Percentiles rank a stretch among this genome's conserved stretches.
These are phyloP conservation scores for Mangifera indica DNA, from an alignment of 345 rosid genomes.

Conservation along the genomic window DNA sequence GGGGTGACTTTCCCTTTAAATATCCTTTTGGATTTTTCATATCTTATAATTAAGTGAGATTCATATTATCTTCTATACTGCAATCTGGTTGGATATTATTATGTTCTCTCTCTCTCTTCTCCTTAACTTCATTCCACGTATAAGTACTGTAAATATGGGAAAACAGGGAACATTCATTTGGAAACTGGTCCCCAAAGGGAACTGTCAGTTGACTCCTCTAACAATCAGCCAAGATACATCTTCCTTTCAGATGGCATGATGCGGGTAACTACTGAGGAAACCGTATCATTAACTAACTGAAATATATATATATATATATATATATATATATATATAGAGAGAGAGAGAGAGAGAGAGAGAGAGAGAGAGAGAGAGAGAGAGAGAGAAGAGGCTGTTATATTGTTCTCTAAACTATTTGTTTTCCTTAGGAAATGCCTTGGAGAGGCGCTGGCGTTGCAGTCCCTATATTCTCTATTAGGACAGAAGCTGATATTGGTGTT, in stretches of 20 bases:
- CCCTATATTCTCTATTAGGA: conserved; percentile 90
- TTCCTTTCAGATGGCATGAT: conserved; percentile 90
- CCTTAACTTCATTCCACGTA: conserved; percentile 70
- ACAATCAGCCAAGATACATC: conserved; percentile 45
- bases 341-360: too few relatives aligned
- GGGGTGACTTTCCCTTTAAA: conserved; percentile 72
- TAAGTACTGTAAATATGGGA: conserved; percentile 69
- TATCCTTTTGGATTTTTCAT: conserved; percentile 54
- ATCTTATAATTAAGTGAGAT: conserved; percentile 13
- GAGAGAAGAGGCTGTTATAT: neutral
- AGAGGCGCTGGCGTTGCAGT: conserved; percentile 95
- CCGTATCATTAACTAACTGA: conserved; percentile 20
- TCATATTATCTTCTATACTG: neutral
- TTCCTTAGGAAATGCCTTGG: conserved; percentile 83
- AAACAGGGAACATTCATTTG: conserved; percentile 52
- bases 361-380: too few relatives aligned
- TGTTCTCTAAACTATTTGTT: neutral
- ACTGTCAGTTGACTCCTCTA: conserved; percentile 49
- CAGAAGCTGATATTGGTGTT: conserved; percentile 88
- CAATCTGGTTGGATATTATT: neutral
- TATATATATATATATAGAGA: too few relatives aligned
- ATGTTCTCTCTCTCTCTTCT: conserved; percentile 7
- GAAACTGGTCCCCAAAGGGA: conserved; percentile 74
- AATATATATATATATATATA: too few relatives aligned
- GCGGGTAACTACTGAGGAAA: conserved; percentile 51